These are phyloP conservation scores for Aspergillus indologenus DNA, from an alignment of 495 filamentous ascomycete species.

Conservation along the genomic window DNA sequence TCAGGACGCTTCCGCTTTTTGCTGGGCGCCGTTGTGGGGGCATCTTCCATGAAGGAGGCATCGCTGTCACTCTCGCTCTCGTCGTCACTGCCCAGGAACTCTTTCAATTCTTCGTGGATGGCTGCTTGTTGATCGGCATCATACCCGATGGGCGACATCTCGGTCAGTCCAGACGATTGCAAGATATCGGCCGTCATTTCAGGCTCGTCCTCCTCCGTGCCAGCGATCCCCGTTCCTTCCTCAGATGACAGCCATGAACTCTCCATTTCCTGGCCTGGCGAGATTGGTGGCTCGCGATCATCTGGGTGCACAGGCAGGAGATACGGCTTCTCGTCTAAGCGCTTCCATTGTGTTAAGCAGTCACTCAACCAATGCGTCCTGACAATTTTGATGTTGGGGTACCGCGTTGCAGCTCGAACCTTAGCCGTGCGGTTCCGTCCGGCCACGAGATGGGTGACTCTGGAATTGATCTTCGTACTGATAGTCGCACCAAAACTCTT, in stretches of 20 bases:
- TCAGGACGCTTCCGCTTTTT: conserved; percentile 40
- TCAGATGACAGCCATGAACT: conserved; percentile 41
- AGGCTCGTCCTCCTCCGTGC: conserved; percentile 34
- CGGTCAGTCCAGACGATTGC: conserved; percentile 30
- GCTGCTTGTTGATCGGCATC: conserved; percentile 47
- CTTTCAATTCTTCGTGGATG: conserved; percentile 69
- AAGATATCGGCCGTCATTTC: conserved; percentile 46
- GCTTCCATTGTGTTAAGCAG: conserved; percentile 74
- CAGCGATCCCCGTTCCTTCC: conserved; percentile 40
- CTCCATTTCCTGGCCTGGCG: conserved; percentile 32
- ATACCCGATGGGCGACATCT: conserved; percentile 37
- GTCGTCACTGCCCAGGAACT: conserved; percentile 69
- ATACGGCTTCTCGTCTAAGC: conserved; percentile 71
- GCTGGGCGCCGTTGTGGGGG: conserved; percentile 14
- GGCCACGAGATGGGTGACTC: conserved; percentile 67
- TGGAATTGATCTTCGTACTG: conserved; percentile 51
- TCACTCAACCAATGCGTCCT: conserved; percentile 84
- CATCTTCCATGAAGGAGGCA: conserved; percentile 29
- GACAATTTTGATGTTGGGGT: conserved; percentile 80
- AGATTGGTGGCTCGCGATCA: conserved; percentile 49
- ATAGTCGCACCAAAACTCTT: conserved; percentile 80
- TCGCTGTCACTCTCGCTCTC: conserved; percentile 53
- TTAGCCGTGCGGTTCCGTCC: conserved; percentile 83
- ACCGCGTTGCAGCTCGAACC: conserved; percentile 71
- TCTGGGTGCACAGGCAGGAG: conserved; percentile 61